These are phyloP conservation scores for Angomonas deanei DNA, from an alignment of 208 protist genomes.

Conservation along the genomic window DNA sequence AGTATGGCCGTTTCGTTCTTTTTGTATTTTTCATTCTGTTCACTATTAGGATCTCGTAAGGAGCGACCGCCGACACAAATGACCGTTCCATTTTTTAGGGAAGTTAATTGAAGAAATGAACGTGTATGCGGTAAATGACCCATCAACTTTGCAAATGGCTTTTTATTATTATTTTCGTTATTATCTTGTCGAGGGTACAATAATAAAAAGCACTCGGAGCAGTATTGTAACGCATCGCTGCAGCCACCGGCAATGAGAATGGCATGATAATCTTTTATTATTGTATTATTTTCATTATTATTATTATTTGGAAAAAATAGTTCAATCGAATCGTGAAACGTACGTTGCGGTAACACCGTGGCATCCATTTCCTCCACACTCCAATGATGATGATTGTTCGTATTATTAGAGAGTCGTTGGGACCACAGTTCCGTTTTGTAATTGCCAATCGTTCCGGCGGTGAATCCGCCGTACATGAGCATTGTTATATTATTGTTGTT, in stretches of 20 bases:
- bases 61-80: neutral
- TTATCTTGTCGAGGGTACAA: neutral
- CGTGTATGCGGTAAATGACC: neutral
- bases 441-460: neutral
- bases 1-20: neutral
- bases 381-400: too few species aligned
- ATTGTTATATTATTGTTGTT: too few species aligned
- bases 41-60: neutral
- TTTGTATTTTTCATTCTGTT: neutral
- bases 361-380: neutral
- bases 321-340: too few species aligned
- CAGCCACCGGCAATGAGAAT: neutral
- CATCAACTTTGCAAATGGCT: neutral
- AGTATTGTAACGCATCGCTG: neutral
- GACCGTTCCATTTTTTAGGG: neutral
- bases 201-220: neutral
- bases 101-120: neutral
- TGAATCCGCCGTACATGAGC: neutral
- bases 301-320: too few species aligned
- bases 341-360: too few species aligned
- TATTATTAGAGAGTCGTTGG: too few species aligned
- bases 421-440: neutral
- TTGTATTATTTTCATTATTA: too few species aligned
- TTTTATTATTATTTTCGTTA: too few species aligned
- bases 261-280: too few species aligned